phyloP scores from a whole-genome alignment of 768 basidiomycete species.

The Leccinum pellstonianum region DNA sequence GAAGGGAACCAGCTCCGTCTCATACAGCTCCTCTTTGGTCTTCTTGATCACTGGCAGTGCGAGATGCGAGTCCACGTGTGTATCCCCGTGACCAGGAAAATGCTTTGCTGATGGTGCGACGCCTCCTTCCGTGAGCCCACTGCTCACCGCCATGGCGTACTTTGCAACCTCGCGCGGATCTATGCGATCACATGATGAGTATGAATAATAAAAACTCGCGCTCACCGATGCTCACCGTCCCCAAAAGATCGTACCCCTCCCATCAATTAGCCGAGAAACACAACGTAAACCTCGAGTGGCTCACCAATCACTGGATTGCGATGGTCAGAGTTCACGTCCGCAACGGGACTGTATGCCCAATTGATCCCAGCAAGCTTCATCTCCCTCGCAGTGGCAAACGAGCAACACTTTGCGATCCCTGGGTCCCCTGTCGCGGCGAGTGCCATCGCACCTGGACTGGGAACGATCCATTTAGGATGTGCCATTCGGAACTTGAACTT shows the following conservation, averaged over 20 bases:
- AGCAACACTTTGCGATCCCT: constrained; percentile 43
- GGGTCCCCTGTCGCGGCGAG: constrained; percentile 54
- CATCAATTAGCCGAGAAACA: neutral
- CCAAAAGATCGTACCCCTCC: constrained; percentile 70
- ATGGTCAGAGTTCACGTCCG: constrained; percentile 69
- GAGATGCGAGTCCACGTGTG: constrained; percentile 68
- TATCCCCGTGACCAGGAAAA: constrained; percentile 76
- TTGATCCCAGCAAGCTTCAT: constrained; percentile 62
- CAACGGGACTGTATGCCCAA: constrained; percentile 72
- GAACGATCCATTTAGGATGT: neutral
- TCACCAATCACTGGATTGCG: constrained; percentile 70
- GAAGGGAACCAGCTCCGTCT: constrained; percentile 62
- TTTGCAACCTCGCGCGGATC: constrained; percentile 53
- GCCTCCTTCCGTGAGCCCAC: constrained; percentile 46
- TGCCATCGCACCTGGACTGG: constrained; percentile 74
- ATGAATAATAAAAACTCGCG: neutral
- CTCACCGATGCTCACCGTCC: constrained; percentile 43
- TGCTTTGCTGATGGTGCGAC: constrained; percentile 68
- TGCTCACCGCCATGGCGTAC: constrained; percentile 47
- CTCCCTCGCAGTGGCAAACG: constrained; percentile 54
- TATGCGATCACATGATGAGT: constrained; percentile 20
- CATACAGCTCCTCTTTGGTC: constrained; percentile 38
- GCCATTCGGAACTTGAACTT: constrained; percentile 35
- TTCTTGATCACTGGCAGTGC: constrained; percentile 62
- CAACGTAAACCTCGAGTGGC: constrained; percentile 9